These are phyloP conservation scores for Venturia pyrina DNA, from an alignment of 2,329 filamentous ascomycete genomes.

Conservation along the genomic window DNA sequence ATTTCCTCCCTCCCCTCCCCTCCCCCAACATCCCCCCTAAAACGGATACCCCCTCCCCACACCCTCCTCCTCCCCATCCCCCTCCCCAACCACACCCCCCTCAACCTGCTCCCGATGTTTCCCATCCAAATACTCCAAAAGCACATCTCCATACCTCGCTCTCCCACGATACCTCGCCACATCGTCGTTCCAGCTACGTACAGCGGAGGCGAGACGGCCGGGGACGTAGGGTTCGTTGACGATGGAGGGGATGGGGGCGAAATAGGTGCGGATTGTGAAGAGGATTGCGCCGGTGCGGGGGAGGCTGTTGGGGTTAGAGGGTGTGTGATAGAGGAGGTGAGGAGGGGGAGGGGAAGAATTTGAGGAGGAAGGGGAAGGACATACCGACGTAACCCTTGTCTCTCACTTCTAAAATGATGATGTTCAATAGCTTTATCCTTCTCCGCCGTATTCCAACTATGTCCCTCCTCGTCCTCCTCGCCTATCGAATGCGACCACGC, in stretches of 20 bases:
- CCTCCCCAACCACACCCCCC: constrained; percentile 51
- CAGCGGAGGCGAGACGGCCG: constrained; percentile 63
- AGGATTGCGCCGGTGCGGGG: constrained; percentile 40
- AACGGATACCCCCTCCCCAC: not conserved
- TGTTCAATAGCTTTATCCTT: constrained; percentile 63
- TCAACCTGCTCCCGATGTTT: constrained; percentile 65
- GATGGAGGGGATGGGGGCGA: constrained; percentile 59
- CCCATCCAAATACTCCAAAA: constrained; percentile 65
- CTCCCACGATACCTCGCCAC: constrained; percentile 69
- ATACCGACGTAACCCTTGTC: constrained; percentile 55
- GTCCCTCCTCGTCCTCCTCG: constrained; percentile 51
- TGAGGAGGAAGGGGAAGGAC: constrained; percentile 10
- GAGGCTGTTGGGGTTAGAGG: no score
- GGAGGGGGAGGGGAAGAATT: no score
- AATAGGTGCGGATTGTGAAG: constrained; percentile 76
- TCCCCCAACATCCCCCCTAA: not conserved
- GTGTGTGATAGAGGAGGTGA: not conserved
- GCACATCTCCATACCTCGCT: constrained; percentile 60
- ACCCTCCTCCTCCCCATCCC: constrained; percentile 36
- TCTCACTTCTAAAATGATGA: constrained; percentile 68
- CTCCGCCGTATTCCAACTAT: constrained; percentile 67
- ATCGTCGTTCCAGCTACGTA: constrained; percentile 73
- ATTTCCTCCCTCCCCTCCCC: no score
- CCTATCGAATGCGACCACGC: constrained; percentile 72
- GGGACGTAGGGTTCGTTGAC: constrained; percentile 66